Base-by-base conservation (phyloP, 2,329 filamentous ascomycete species). In the Verticillium zaregamsianum region DNA sequence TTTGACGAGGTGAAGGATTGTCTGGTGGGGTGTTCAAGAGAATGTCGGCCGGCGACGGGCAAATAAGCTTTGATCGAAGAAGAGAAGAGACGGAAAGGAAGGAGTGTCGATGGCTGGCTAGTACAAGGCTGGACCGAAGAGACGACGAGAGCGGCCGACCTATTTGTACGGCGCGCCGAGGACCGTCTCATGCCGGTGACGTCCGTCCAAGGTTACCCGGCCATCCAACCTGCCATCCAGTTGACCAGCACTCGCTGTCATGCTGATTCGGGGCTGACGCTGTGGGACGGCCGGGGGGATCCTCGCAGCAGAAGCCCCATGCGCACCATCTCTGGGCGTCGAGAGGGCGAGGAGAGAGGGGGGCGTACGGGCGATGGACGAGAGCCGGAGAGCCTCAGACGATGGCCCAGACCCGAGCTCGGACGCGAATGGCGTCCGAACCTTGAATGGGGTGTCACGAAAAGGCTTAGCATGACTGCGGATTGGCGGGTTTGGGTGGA, bases 31-130 rank as follows among this genome's bases (percentile, higher is more conserved):
- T 49, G 23, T 39, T 62, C 61, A 69, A 73, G 71, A 57, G 65
- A 72, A 73, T 69, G 81, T 83, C 81, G 81, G 71, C 81, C 81
- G 79, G 81, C 81, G 81, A 83, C 80, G 71, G 76, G 74, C 71
- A 74, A 69, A 69, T 72, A 65, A 67, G 65, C 70, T 71, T 64
- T 68, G 68, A 63, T 70, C 70, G 67, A 66, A 65, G 68, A 66
- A 68, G 62, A 65, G 66, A 65, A 68, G 28, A 64, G 61, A 64
- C 64, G 63, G 28, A 60, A 60, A 65, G 54, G 57, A 62, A 57
- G 60, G 58, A 68, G 61, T 58, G 61, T 60, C 33, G 62, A 63
- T 59, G 55, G 40, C 57, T 59, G 59, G 56, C 55, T 59, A 35
- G 55, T 25, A 45, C 28, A 58, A 62, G 31, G 59, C 57, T 59